Conservation (phyloP, 306 rosid genomes). For the Rosa multiflora region DNA sequence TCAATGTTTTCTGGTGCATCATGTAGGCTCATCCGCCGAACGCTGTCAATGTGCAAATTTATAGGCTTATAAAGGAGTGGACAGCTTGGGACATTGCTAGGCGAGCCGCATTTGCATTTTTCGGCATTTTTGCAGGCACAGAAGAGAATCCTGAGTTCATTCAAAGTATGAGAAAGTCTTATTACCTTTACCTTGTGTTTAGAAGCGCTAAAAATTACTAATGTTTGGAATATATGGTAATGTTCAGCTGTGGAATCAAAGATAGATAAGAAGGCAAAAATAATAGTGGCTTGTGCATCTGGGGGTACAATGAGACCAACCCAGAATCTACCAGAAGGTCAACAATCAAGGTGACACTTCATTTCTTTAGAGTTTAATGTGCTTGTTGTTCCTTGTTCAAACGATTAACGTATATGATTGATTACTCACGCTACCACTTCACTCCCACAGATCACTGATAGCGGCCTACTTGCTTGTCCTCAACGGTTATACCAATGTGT, state of each 20-base stretch:
- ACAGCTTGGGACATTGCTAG: constrained; percentile 99
- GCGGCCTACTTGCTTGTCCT: constrained; percentile 96
- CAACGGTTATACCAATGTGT: constrained; percentile 78
- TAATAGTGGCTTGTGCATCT: constrained; percentile 85
- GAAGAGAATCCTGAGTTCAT: constrained; percentile 98
- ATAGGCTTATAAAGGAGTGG: constrained; percentile 98
- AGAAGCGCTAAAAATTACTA: neutral
- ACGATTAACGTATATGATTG: neutral
- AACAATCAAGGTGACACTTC: constrained; percentile 74
- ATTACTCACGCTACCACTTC: neutral
- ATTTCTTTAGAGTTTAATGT: neutral
- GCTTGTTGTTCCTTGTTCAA: neutral
- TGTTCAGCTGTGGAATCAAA: constrained; percentile 70
- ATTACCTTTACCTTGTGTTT: constrained; percentile 12
- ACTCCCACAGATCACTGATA: constrained; percentile 73
- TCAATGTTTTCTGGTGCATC: constrained; percentile 11
- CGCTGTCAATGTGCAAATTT: constrained; percentile 88
- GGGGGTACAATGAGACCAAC: constrained; percentile 95
- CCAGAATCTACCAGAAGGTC: constrained; percentile 94
- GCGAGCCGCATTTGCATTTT: constrained; percentile 96
- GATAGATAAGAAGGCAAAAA: constrained; percentile 66
- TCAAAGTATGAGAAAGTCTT: constrained; percentile 38
- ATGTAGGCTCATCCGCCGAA: constrained; percentile 82
- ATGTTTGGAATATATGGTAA: constrained; percentile 13
- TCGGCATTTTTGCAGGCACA: constrained; percentile 92